Conservation (phyloP, 192 early-diverging fungal species). For the Dissophora ornata region DNA sequence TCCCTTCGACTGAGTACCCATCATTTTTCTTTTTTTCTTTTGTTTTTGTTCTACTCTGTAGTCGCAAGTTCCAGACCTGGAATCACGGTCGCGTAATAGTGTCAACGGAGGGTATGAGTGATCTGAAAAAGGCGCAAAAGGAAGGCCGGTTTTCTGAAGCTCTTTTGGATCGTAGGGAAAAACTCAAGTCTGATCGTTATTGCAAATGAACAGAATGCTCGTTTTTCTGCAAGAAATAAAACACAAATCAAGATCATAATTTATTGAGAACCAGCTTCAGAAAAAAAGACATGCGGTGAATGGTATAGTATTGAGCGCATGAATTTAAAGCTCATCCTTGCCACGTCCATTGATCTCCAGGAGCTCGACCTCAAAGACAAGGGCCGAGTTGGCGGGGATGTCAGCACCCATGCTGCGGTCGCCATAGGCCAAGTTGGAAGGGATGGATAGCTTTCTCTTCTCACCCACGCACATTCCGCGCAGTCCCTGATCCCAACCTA, state of each 20-base stretch:
- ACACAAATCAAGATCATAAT: no score
- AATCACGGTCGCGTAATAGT: conserved; percentile 69
- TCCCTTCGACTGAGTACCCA: neutral
- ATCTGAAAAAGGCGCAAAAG: conserved; percentile 74
- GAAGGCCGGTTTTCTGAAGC: conserved; percentile 80
- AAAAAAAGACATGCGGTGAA: no score
- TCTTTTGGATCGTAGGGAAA: conserved; percentile 80
- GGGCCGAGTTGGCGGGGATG: conserved; percentile 63
- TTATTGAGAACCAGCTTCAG: no score
- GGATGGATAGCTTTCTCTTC: conserved; percentile 79
- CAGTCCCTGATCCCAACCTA: conserved; percentile 81
- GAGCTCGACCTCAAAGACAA: conserved; percentile 86
- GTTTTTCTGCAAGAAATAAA: no score
- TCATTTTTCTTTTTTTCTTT: neutral
- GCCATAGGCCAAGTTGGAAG: conserved; percentile 70
- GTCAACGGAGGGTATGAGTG: conserved; percentile 62
- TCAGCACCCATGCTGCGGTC: conserved; percentile 59
- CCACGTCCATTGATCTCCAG: conserved; percentile 61
- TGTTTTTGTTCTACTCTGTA: conserved; percentile 22
- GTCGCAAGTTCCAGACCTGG: conserved; percentile 82
- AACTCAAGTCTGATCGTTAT: conserved; percentile 86
- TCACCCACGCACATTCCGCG: conserved; percentile 84
- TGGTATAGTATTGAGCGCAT: no score
- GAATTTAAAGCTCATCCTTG: conserved; percentile 49
- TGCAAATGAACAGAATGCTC: conserved; percentile 86